phyloP scores from a whole-genome alignment of 805 yeast species.

The Kuraishia ogatae region DNA sequence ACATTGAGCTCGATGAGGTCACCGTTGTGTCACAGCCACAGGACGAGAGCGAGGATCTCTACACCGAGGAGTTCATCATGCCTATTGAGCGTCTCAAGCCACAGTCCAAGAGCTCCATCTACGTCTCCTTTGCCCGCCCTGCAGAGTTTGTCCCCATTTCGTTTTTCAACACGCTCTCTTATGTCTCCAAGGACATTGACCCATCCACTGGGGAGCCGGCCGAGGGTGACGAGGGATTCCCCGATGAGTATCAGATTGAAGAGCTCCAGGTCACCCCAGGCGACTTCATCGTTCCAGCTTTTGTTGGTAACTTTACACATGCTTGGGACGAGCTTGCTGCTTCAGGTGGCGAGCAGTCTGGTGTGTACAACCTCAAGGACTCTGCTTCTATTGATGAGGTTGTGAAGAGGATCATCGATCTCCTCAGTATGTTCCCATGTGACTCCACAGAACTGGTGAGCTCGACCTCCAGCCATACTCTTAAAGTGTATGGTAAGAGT shows the following conservation, averaged over 20 bases:
- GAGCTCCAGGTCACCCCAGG: conserved; percentile 68
- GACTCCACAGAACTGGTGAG: conserved; percentile 66
- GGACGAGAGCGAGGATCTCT: conserved; percentile 39
- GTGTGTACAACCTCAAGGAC: conserved; percentile 58
- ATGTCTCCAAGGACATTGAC: conserved; percentile 72
- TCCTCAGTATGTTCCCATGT: conserved; percentile 60
- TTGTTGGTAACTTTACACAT: conserved; percentile 65
- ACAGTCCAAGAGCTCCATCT: conserved; percentile 61
- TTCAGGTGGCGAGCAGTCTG: conserved; percentile 37
- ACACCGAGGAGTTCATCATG: conserved; percentile 62
- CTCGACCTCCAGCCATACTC: conserved; percentile 48
- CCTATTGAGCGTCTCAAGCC: conserved; percentile 71
- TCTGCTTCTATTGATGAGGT: conserved; percentile 42
- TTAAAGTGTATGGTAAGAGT: conserved; percentile 81
- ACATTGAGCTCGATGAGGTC: conserved; percentile 69
- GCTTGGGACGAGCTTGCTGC: conserved; percentile 62
- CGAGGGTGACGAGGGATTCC: conserved; percentile 74
- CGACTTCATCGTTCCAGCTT: conserved; percentile 73
- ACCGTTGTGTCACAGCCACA: conserved; percentile 54
- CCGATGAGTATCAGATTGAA: conserved; percentile 90
- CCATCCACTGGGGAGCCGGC: conserved; percentile 61
- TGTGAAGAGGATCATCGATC: conserved; percentile 41
- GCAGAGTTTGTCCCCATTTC: conserved; percentile 28
- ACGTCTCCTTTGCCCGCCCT: conserved; percentile 66
- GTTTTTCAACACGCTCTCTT: conserved; percentile 61